Evolutionary conservation across 140 eudicot species (phyloP).

Genomic region (Senecio squalidus): DNA sequence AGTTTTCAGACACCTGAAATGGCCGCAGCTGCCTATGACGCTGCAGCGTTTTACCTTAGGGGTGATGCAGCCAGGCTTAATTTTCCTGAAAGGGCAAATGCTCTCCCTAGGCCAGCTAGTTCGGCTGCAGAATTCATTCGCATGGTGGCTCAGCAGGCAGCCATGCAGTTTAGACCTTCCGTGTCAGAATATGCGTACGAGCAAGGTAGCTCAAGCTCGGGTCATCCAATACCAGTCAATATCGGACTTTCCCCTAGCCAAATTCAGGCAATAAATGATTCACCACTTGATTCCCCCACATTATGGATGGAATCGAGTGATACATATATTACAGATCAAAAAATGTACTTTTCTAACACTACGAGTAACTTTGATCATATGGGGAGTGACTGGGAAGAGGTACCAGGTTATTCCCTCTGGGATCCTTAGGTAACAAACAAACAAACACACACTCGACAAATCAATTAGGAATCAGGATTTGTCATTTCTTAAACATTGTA

Average conservation of each 20-base stretch:
- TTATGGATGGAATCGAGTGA: slow-evolving; percentile 30
- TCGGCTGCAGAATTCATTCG: slow-evolving; percentile 57
- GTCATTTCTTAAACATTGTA: neutral
- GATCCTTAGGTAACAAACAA: slow-evolving; percentile 27
- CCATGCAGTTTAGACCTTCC: slow-evolving; percentile 29
- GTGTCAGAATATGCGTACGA: slow-evolving; percentile 19
- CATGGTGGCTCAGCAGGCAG: slow-evolving; percentile 66
- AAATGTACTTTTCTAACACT: slow-evolving; percentile 33
- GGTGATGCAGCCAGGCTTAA: slow-evolving; percentile 58
- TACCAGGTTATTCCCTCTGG: slow-evolving; percentile 52
- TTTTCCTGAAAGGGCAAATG: slow-evolving; percentile 43
- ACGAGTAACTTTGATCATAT: slow-evolving; percentile 18
- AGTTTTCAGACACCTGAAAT: slow-evolving; percentile 81
- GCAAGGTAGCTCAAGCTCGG: slow-evolving; percentile 40
- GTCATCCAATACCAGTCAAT: slow-evolving; percentile 32
- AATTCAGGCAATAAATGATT: slow-evolving; percentile 70
- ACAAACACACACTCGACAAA: neutral
- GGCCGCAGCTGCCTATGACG: slow-evolving; percentile 85
- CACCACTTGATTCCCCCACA: slow-evolving; percentile 63
- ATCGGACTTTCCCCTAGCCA: slow-evolving; percentile 56
- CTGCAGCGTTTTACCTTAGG: slow-evolving; percentile 59
- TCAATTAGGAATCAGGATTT: neutral
- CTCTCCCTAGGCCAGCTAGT: slow-evolving; percentile 46
- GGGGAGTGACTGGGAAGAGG: slow-evolving; percentile 45
- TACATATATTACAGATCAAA: slow-evolving; percentile 15